Base-by-base conservation (phyloP, 176 grass and related monocot genomes). In the Eleusine coracana region DNA sequence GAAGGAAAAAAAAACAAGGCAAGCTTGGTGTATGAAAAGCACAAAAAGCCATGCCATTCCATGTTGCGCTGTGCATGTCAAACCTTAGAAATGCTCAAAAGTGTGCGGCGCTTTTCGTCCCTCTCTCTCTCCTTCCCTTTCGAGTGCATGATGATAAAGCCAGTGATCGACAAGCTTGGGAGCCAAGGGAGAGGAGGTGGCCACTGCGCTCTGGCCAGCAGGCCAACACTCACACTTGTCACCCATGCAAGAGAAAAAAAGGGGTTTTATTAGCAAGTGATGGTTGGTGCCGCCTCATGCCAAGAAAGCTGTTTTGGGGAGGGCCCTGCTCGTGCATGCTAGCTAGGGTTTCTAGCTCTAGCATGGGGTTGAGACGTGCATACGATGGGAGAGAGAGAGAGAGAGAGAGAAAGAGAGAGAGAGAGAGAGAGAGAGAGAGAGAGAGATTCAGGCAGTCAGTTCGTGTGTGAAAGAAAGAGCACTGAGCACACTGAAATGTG, bases 261-360 rank as follows among this genome's bases (percentile, higher is more conserved):
- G 54, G 78, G 83, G 18, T 81, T 89, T 89, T 85, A 89, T 89
- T 82, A 72, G 77, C 51, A 89, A 81, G 87, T 89, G 87, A 89
- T 89, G 87, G 87, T 85, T 77, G 87, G 87, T 89, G 78, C 83
- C 77, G 81, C 87, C 78, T 89, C 87, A 86, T 85, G 83, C 87
- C 72, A 89, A 85, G 72, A 89, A 89, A 89, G 87, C 72, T 82
- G 83, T 68, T 89, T 89, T 85, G 21, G 87, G 50, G 61, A 5
- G 65, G 78, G 82, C 62, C 87, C 79, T 40, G 44, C 64, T 68
- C 76, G 67, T 87, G 79, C 86, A 37, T 66, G 23, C 79, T 85
- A 89, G 77, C 44, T 46, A 46, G 44, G 87, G 77, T 81, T 89
- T 77, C 16, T 45, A 46, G 17, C 3, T 56, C 16, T 56, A 21